These are phyloP conservation scores for Acacia pycnantha DNA, from an alignment of 331 rosid species.

Conservation along the genomic window DNA sequence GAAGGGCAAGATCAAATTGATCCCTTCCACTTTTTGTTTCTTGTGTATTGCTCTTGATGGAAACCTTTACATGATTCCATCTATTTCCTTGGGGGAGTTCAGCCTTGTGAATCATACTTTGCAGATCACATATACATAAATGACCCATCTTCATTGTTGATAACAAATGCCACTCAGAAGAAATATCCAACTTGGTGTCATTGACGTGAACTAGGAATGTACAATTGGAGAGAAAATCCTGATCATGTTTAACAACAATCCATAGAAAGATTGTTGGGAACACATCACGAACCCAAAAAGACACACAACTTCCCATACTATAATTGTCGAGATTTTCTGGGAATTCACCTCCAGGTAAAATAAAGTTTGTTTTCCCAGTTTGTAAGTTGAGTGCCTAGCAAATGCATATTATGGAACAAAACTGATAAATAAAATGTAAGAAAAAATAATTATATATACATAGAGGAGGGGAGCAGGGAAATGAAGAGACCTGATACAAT, in stretches of 20 bases:
- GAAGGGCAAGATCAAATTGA: neutral
- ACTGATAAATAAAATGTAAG: neutral
- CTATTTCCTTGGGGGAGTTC: neutral
- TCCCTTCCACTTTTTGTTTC: neutral
- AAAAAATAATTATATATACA: neutral
- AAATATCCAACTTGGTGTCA: neutral
- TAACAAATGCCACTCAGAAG: too few relatives aligned
- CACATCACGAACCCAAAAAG: constrained; percentile 32
- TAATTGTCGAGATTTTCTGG: constrained; percentile 19
- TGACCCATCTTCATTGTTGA: neutral
- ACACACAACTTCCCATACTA: neutral
- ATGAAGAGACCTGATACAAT: constrained; percentile 4
- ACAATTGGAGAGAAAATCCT: too few relatives aligned
- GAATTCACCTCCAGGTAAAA: neutral
- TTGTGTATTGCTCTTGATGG: neutral
- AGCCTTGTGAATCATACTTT: neutral
- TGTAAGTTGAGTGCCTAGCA: constrained; percentile 3
- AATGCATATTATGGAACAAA: neutral
- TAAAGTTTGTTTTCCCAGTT: too few relatives aligned
- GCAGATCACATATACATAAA: neutral
- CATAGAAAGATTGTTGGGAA: constrained; percentile 16
- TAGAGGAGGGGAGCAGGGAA: neutral
- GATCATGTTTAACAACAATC: neutral
- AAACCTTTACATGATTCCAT: constrained; percentile 28
- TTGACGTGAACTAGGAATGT: neutral